Conservation (phyloP, 2,329 filamentous ascomycete genomes). For the Exophiala phaeomuriformis region DNA sequence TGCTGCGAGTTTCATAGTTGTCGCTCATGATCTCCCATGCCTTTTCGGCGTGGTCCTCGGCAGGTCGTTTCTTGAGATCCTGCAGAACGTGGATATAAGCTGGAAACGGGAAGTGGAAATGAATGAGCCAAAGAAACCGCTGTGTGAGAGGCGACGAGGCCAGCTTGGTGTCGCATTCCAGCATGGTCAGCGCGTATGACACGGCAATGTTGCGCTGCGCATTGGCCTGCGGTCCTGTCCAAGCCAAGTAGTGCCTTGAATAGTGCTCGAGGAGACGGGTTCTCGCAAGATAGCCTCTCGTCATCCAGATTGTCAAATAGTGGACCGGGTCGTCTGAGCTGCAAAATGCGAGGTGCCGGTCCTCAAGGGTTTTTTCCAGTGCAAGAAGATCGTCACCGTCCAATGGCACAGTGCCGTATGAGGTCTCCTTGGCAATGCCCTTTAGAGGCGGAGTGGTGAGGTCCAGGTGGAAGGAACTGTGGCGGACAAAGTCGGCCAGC, state of each 20-base stretch:
- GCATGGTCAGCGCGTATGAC: constrained; percentile 32
- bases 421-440: constrained; percentile 27
- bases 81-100: constrained; percentile 44
- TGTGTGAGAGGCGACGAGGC: constrained; percentile 37
- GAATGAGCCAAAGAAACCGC: constrained; percentile 39
- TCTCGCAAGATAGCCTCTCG: constrained; percentile 43
- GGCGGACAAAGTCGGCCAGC: constrained; percentile 37
- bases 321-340: constrained; percentile 39
- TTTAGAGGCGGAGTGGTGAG: constrained; percentile 40
- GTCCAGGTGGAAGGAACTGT: constrained; percentile 40
- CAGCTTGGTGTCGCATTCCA: constrained; percentile 44
- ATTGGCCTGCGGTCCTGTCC: constrained; percentile 27
- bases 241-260: constrained; percentile 26
- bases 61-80: constrained; percentile 37
- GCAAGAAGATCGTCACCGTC: constrained; percentile 30
- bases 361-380: constrained; percentile 40
- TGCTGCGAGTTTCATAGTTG: constrained; percentile 37
- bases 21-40: constrained; percentile 43
- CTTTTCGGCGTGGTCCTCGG: constrained; percentile 29
- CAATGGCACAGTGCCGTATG: constrained; percentile 13
- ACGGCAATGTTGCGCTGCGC: constrained; percentile 31
- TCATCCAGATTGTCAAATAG: constrained; percentile 44
- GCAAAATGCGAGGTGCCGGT: constrained; percentile 41
- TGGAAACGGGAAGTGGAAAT: constrained; percentile 44
- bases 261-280: constrained; percentile 46